A percentile compares a stretch with the other conserved stretches of the same genome.
Evolutionary conservation across 2,329 filamentous ascomycete genomes (phyloP).

Genomic region (Epichloe typhina): DNA sequence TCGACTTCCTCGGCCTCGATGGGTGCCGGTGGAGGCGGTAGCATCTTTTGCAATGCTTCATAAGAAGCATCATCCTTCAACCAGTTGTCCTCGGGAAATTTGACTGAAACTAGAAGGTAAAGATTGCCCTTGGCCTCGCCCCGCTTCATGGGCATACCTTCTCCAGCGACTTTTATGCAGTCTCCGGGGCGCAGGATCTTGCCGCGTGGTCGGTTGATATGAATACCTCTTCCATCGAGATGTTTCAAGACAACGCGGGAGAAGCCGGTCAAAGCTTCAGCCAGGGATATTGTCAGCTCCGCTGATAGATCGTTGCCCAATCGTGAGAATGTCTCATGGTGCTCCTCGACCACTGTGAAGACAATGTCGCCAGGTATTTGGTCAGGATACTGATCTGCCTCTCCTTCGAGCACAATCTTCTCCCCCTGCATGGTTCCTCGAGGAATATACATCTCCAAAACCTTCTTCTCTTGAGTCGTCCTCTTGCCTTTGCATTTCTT

Average conservation of each 20-base stretch:
- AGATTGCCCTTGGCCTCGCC: constrained; percentile 76
- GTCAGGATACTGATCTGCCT: constrained; percentile 85
- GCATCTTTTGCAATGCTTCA: constrained; percentile 53
- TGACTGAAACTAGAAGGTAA: constrained; percentile 72
- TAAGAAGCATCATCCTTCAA: constrained; percentile 57
- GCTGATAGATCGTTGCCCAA: constrained; percentile 76
- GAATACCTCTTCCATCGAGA: constrained; percentile 83
- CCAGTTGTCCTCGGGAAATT: constrained; percentile 85
- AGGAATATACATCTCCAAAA: constrained; percentile 91
- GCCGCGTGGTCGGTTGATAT: constrained; percentile 65
- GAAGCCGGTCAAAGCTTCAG: constrained; percentile 79
- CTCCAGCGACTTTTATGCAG: constrained; percentile 70
- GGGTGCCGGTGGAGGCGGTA: constrained; percentile 50
- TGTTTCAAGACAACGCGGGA: constrained; percentile 82
- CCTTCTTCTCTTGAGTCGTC: constrained; percentile 79
- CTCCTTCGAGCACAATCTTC: constrained; percentile 77
- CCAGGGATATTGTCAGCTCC: constrained; percentile 65
- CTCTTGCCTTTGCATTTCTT: constrained; percentile 97
- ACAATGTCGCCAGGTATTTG: constrained; percentile 87
- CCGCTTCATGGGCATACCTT: constrained; percentile 90
- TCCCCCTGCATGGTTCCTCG: constrained; percentile 78
- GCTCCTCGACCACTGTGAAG: constrained; percentile 72
- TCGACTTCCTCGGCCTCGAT: constrained; percentile 67
- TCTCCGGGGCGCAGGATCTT: constrained; percentile 74
- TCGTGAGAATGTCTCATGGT: constrained; percentile 70